These are phyloP conservation scores for Neurospora sp. DNA, from an alignment of 2,329 filamentous ascomycete genomes.

Conservation along the genomic window DNA sequence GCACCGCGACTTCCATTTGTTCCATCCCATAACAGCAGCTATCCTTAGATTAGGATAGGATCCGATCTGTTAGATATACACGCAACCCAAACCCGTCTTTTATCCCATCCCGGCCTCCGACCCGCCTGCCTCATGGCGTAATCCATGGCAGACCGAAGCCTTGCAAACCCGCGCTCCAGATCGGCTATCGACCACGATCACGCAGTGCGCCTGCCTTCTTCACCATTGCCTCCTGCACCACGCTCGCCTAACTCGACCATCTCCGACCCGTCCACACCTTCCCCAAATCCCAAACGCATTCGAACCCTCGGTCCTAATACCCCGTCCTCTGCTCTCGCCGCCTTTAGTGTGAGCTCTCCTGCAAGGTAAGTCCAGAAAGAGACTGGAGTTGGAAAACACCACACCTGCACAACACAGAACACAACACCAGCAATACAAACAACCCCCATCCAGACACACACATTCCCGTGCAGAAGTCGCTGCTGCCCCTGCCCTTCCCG, in stretches of 20 bases:
- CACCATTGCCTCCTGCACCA: conserved; percentile 4
- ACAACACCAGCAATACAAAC: background rate
- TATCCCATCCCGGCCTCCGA: conserved; percentile 10
- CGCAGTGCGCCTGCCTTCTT: conserved; percentile 38
- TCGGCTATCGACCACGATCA: conserved; percentile 44
- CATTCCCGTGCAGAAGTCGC: background rate
- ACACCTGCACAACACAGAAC: background rate
- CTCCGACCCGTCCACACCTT: conserved; percentile 9
- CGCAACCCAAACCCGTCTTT: background rate
- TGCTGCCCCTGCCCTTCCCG: background rate
- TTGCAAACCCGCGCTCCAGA: conserved; percentile 38
- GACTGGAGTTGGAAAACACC: background rate
- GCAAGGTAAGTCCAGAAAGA: background rate
- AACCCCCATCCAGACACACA: background rate
- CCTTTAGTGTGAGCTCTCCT: conserved; percentile 1
- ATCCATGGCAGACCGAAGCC: conserved; percentile 58
- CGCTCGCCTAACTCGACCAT: conserved; percentile 13
- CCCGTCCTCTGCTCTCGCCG: background rate
- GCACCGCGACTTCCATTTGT: background rate
- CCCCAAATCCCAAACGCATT: conserved; percentile 2
- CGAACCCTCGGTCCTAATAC: background rate
- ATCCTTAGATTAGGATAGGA: background rate
- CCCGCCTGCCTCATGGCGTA: conserved; percentile 50
- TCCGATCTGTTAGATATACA: background rate
- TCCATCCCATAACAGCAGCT: background rate